These are phyloP conservation scores for Onygena corvina DNA, from an alignment of 2,329 filamentous ascomycete species.

Conservation along the genomic window DNA sequence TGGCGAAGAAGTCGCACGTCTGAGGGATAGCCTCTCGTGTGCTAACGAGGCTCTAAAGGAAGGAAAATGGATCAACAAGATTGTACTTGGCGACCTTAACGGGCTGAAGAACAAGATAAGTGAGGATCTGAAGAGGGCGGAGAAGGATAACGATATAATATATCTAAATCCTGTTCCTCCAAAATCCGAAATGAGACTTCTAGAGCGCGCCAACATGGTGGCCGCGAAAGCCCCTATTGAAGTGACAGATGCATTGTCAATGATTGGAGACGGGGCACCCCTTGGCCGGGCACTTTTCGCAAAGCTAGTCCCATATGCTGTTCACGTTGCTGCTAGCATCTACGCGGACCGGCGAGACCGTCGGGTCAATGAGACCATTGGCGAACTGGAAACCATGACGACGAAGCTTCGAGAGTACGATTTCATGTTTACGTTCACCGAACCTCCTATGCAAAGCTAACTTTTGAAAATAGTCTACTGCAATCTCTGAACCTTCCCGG, in stretches of 20 bases:
- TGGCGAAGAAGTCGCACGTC: conserved; percentile 81
- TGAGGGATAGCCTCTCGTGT: conserved; percentile 70
- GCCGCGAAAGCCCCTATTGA: conserved; percentile 65
- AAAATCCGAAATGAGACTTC: conserved; percentile 72
- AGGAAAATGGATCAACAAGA: conserved; percentile 65
- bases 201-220: conserved; percentile 86
- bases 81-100: conserved; percentile 69
- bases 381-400: conserved; percentile 70
- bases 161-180: conserved; percentile 76
- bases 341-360: conserved; percentile 86
- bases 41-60: conserved; percentile 81
- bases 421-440: neutral
- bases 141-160: conserved; percentile 94
- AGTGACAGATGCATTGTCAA: conserved; percentile 64
- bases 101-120: conserved; percentile 69
- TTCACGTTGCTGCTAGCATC: conserved; percentile 87
- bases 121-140: conserved; percentile 80
- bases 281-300: conserved; percentile 79
- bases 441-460: conserved; percentile 15
- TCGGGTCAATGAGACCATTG: conserved; percentile 76
- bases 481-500: conserved; percentile 79
- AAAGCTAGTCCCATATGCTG: conserved; percentile 86
- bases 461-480: conserved; percentile 40
- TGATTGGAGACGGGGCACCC: conserved; percentile 66
- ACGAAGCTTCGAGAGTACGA: conserved; percentile 59